These are phyloP conservation scores for Colletotrichum liriopes DNA, from an alignment of 2,329 filamentous ascomycete species.

Conservation along the genomic window DNA sequence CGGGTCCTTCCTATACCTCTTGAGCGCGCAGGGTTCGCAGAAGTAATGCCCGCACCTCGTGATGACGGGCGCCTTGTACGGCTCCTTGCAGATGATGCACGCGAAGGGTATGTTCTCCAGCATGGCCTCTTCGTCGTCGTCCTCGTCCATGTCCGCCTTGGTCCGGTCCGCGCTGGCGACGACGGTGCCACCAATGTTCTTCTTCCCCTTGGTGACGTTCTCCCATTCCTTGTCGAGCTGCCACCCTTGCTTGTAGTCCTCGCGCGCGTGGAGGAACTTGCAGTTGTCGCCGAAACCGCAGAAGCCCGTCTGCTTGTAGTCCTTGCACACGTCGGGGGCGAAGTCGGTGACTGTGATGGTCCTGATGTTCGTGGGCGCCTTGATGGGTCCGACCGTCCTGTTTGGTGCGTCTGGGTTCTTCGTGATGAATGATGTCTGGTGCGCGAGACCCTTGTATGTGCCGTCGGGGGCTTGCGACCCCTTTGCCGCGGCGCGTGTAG, in stretches of 20 bases:
- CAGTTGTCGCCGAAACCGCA: conserved; percentile 79
- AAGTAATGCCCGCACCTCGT: conserved; percentile 98
- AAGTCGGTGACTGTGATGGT: conserved; percentile 94
- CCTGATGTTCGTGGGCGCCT: conserved; percentile 89
- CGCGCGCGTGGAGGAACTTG: conserved; percentile 83
- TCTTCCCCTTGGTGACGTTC: conserved; percentile 80
- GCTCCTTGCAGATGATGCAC: conserved; percentile 86
- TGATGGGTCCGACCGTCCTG: conserved; percentile 85
- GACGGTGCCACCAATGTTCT: conserved; percentile 72
- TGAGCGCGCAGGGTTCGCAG: conserved; percentile 90
- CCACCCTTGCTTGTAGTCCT: conserved; percentile 93
- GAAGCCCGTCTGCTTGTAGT: conserved; percentile 72
- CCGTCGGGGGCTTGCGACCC: conserved; percentile 65
- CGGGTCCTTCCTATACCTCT: conserved; percentile 88
- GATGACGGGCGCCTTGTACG: conserved; percentile 85
- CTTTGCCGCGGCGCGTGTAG: conserved; percentile 58
- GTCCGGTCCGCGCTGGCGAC: conserved; percentile 72
- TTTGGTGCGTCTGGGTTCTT: conserved; percentile 83
- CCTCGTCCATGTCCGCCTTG: conserved; percentile 56
- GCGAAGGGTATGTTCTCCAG: conserved; percentile 90
- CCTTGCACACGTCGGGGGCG: conserved; percentile 94
- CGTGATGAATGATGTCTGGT: conserved; percentile 81
- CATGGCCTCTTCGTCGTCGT: conserved; percentile 76
- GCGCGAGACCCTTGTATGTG: conserved; percentile 83
- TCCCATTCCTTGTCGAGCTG: conserved; percentile 97